Evolutionary conservation across 2,329 filamentous ascomycete genomes (phyloP), one percentile per base, ranked within the genome.

Genomic region (Eutypa lata): DNA sequence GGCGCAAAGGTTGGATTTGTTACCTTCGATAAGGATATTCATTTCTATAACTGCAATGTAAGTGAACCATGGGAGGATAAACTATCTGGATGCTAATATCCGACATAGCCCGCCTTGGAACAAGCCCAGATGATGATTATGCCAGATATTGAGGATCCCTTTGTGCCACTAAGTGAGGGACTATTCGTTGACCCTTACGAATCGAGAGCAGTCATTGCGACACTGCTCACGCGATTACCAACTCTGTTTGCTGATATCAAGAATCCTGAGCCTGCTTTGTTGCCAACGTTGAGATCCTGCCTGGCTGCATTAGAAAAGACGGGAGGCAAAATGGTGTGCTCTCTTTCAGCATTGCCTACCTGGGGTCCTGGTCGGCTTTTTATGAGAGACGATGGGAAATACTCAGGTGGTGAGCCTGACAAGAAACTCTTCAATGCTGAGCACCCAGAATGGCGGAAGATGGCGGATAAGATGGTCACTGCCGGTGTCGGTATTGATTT

Each of bases 111-210:
- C 37, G 81, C 81, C 40, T 77, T 97, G 42, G 88, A 94, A 51
- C 86, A 91, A 72, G 91, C 94, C 10, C 94, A 99, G 68, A 97
- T 99, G 91, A 84, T 99, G 78, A 92, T 99, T 48, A 96, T 99
- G 90, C 90, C 94, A 3, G 94, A 99, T 67, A 82, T 99, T 47
- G 92, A 97, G 64, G 94, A 99, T 61, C 94, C 94, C 0, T 99
- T 99, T 68, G 86, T 97, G 16, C 92, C 94, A 2, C 78, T 99
- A 18, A 91, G 89, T 57, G 89, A 96, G 53, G 92, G 93, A 16
- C 79, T 99, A 10, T 97, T 97, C 69, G 93, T 97, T 16, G 93
- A 99, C 69, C 91, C 94, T 2, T 87, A 91, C 62, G 90, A 96
- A 69, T 94, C 91, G 45, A 84, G 81, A 68, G 77, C 85, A 22